Evolutionary conservation across 1,284 basidiomycete species (phyloP).

Genomic region (Irpex lacteus): DNA sequence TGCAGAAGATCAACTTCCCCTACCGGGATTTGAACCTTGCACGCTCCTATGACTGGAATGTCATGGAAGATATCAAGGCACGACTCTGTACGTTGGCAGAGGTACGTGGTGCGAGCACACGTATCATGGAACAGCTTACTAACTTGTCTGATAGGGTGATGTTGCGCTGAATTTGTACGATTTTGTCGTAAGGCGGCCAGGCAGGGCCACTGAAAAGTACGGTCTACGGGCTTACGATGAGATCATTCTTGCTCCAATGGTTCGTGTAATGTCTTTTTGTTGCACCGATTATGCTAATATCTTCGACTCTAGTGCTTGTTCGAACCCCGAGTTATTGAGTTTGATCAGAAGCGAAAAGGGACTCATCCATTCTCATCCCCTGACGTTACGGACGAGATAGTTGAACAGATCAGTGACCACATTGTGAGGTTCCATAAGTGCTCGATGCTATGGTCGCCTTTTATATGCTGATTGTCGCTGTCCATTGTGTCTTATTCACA

Average conservation of each 20-base stretch:
- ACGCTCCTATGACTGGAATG: slow-evolving; percentile 79
- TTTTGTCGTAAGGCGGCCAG: slow-evolving; percentile 81
- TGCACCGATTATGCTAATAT: not conserved
- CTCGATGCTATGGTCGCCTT: not conserved
- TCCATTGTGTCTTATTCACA: not conserved
- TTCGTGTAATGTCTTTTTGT: slow-evolving; percentile 30
- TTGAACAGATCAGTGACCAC: slow-evolving; percentile 61
- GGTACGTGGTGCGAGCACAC: slow-evolving; percentile 40
- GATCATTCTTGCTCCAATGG: slow-evolving; percentile 93
- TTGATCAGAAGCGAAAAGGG: slow-evolving; percentile 70
- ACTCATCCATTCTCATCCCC: slow-evolving; percentile 44
- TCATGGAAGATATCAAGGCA: slow-evolving; percentile 87
- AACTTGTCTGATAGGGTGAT: slow-evolving; percentile 53
- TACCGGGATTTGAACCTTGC: slow-evolving; percentile 81
- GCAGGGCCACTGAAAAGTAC: slow-evolving; percentile 82
- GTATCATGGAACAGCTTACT: not conserved
- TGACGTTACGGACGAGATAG: slow-evolving; percentile 71
- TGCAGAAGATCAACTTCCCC: slow-evolving; percentile 84
- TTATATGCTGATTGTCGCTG: slow-evolving; percentile 4
- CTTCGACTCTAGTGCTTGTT: slow-evolving; percentile 71
- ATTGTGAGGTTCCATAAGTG: slow-evolving; percentile 42
- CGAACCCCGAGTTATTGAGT: slow-evolving; percentile 89
- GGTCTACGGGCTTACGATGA: slow-evolving; percentile 93
- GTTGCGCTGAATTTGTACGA: slow-evolving; percentile 89
- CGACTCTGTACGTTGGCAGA: slow-evolving; percentile 83